Base-by-base conservation (phyloP, 345 rosid genomes). In the Salix udensis region DNA sequence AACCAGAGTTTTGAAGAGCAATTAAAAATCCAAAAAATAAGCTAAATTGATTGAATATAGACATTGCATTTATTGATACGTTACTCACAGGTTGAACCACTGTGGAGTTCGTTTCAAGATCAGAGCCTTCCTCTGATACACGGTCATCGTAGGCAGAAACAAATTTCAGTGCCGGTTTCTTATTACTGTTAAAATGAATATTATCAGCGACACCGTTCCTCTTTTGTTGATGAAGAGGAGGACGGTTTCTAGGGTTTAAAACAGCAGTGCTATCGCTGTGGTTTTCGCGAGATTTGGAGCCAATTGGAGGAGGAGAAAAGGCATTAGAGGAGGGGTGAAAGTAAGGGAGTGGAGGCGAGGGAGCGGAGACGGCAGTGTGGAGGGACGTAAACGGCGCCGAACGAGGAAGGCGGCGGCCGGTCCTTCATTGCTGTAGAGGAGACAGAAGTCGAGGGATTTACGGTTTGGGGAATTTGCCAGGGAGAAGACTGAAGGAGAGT, bases 291-390 rank as follows among this genome's bases (percentile, higher is more conserved):
- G 65, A 74, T 40, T 78, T 80, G 74, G 77, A 79, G 46, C 76
- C 80, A 26, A 81, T 71, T 66, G 48, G 46, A 58, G 67, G 21
- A 55, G 67, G 46, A 21, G 74, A 14, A 6, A 75, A 72, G 60
- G 85, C 75, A 16, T 81, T 9, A 15, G 88, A 76, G 52, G 86
- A 73, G 79, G 81, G 76, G 84, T 61, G 58, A 68, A 36, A 70
- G 78, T 68, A 77, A 19, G 85, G 85, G 76, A 61, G 84, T 37
- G 24, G 88, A 44, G 52, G 85, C 65, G 70, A 74, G 78, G 76
- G 91, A 86, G 78, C 88, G 88, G 67, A 84, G 87, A 55, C 97
- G 95, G 74, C 86, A 93, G 86, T 91, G 91, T 1, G 97, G 97
- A 62, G 97, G 96, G 70, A 87, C 84, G 85, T 92, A 94, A 76